Evolutionary conservation across 495 filamentous ascomycete species (phyloP).

Genomic region (Copromyces sp.): DNA sequence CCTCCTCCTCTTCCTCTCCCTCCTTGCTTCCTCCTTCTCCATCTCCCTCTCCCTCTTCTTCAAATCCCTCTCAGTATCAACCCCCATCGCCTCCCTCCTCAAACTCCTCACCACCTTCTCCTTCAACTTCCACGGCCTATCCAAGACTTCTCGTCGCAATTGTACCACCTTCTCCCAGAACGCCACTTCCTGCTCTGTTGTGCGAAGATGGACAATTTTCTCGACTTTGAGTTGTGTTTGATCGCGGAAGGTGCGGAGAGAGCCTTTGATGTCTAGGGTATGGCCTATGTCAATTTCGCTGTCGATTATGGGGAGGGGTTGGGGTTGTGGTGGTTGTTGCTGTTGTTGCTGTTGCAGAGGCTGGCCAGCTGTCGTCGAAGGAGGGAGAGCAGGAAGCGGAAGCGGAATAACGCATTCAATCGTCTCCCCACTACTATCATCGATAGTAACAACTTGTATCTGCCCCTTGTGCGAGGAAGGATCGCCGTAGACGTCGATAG

Average conservation of each 20-base stretch:
- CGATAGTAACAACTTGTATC: constrained; percentile 39
- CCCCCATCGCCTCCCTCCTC: constrained; percentile 37
- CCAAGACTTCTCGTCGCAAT: constrained; percentile 56
- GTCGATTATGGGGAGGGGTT: constrained; percentile 2
- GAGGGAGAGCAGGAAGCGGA: constrained; percentile 4
- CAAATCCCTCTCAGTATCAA: constrained; percentile 27
- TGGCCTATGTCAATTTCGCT: constrained; percentile 51
- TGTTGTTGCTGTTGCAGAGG: neutral
- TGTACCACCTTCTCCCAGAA: constrained; percentile 61
- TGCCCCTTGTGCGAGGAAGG: neutral
- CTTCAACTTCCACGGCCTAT: constrained; percentile 55
- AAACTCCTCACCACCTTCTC: constrained; percentile 45
- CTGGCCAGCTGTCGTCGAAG: constrained; percentile 4
- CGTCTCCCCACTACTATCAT: constrained; percentile 75
- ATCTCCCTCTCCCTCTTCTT: constrained; percentile 10
- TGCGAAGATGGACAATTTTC: constrained; percentile 45
- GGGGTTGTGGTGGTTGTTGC: neutral
- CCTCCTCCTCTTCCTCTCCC: neutral
- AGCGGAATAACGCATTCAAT: constrained; percentile 45
- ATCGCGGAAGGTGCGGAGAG: constrained; percentile 50
- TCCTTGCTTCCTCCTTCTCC: constrained; percentile 4
- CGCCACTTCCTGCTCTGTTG: constrained; percentile 65
- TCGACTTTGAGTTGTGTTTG: constrained; percentile 59
- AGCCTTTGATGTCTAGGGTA: constrained; percentile 71
- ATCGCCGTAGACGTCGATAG: constrained; percentile 50